A percentile compares a stretch with the other conserved stretches of the same genome.
Conservation (phyloP, 1,284 basidiomycete species). For the Abortiporus biennis region DNA sequence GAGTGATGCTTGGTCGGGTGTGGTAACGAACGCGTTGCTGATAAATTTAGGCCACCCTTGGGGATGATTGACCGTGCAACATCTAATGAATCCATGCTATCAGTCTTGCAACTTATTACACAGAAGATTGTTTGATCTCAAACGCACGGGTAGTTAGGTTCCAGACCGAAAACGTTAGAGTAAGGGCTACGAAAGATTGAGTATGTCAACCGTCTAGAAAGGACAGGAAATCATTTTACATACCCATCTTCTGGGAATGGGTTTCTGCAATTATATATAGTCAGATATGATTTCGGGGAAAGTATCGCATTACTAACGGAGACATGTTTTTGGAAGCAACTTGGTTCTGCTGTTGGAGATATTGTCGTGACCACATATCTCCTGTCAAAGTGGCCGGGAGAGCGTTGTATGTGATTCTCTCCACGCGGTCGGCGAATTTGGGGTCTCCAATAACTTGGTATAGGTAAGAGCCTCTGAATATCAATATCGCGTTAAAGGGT, state of each 20-base stretch:
- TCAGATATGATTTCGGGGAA: neutral
- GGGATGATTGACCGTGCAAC: conserved; percentile 57
- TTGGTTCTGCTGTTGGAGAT: conserved; percentile 57
- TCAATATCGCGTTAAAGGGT: neutral
- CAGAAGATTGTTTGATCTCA: neutral
- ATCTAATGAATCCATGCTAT: conserved; percentile 25
- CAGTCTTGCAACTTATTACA: neutral
- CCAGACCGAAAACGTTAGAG: conserved; percentile 47
- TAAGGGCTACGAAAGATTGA: conserved; percentile 31
- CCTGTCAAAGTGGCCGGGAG: conserved; percentile 49
- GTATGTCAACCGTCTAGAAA: neutral
- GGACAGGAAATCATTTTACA: conserved; percentile 10
- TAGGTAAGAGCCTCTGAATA: conserved; percentile 42
- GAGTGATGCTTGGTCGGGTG: conserved; percentile 40
- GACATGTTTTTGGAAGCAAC: conserved; percentile 52
- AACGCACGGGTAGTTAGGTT: conserved; percentile 30
- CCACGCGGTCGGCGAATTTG: conserved; percentile 52
- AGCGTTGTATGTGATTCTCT: conserved; percentile 53
- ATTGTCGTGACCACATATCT: conserved; percentile 50
- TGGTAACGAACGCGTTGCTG: conserved; percentile 49
- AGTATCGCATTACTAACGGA: conserved; percentile 31
- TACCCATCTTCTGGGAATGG: conserved; percentile 50
- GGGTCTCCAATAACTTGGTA: conserved; percentile 53
- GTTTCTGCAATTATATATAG: conserved; percentile 28
- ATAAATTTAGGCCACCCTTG: conserved; percentile 61